Evolutionary conservation across 208 protist species (phyloP).

Genomic region (Naegleria fowleri): DNA sequence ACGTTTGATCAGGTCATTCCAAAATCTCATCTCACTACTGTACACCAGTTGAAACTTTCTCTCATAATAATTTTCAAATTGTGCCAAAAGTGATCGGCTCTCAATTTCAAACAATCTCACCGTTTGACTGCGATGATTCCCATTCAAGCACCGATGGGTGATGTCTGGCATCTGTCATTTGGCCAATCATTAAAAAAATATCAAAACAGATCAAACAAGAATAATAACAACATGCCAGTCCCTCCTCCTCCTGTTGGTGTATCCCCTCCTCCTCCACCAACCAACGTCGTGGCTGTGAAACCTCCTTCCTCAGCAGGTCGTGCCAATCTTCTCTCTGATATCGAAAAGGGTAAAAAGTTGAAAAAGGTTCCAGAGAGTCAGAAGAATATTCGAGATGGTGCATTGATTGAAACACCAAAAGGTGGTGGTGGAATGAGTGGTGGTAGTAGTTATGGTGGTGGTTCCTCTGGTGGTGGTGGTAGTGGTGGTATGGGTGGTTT

Average conservation of each 20-base stretch:
- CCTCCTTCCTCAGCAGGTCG: not conserved
- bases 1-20: too few relatives aligned
- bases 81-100: too few relatives aligned
- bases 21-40: too few relatives aligned
- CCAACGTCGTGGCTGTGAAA: not conserved
- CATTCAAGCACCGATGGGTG: too few relatives aligned
- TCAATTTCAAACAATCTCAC: too few relatives aligned
- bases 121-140: too few relatives aligned
- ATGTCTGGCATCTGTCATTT: too few relatives aligned
- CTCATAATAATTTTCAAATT: too few relatives aligned
- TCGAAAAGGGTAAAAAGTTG: not conserved
- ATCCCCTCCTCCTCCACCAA: not conserved
- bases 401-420: not conserved
- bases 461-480: not conserved
- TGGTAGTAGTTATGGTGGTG: not conserved
- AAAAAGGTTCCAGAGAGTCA: constrained; percentile 8
- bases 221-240: not conserved
- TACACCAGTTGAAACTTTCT: too few relatives aligned
- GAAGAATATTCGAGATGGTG: not conserved
- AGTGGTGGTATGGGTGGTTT: not conserved
- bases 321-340: not conserved
- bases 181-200: too few relatives aligned
- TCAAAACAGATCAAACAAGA: too few relatives aligned
- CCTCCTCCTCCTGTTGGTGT: not conserved
- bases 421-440: too few relatives aligned